A percentile compares a stretch with the other conserved stretches of the same genome.
Conservation (phyloP, 192 early-diverging fungal genomes). For the Backusella sp. region DNA sequence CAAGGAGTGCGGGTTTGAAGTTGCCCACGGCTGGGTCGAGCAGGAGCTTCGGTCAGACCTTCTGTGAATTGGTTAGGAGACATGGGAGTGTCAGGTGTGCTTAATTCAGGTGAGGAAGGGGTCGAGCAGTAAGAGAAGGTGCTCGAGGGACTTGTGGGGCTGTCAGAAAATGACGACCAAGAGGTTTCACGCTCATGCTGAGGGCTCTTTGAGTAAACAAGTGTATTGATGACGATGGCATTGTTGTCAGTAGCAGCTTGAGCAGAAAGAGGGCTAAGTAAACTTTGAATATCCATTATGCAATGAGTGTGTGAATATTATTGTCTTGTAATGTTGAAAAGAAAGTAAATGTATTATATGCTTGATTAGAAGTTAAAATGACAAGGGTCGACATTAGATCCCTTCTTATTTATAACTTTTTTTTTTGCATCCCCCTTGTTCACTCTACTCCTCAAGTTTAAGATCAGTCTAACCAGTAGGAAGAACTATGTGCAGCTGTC, state of each 20-base stretch:
- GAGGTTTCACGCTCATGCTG: conserved; percentile 1
- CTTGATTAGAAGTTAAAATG: conserved; percentile 1
- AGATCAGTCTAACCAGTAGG: conserved; percentile 9
- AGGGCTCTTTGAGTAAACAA: background rate
- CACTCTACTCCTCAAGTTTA: background rate
- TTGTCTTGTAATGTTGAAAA: background rate
- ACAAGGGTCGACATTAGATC: background rate
- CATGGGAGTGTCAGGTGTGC: background rate
- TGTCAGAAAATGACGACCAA: conserved; percentile 13
- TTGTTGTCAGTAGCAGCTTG: background rate
- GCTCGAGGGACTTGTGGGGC: background rate
- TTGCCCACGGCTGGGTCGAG: background rate
- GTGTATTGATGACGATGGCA: background rate
- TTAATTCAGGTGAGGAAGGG: background rate
- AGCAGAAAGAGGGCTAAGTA: background rate
- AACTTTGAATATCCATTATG: conserved; percentile 19
- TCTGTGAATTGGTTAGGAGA: background rate
- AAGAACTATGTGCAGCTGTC: conserved; percentile 9
- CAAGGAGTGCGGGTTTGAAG: conserved; percentile 24
- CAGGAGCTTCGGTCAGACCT: background rate
- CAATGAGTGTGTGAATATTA: background rate
- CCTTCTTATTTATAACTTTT: conserved; percentile 7
- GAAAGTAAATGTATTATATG: conserved; percentile 10
- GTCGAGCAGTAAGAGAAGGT: background rate
- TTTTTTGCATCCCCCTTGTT: background rate